These are phyloP conservation scores for Trypanosoma scelopori DNA, from an alignment of 208 protist genomes.

Conservation along the genomic window DNA sequence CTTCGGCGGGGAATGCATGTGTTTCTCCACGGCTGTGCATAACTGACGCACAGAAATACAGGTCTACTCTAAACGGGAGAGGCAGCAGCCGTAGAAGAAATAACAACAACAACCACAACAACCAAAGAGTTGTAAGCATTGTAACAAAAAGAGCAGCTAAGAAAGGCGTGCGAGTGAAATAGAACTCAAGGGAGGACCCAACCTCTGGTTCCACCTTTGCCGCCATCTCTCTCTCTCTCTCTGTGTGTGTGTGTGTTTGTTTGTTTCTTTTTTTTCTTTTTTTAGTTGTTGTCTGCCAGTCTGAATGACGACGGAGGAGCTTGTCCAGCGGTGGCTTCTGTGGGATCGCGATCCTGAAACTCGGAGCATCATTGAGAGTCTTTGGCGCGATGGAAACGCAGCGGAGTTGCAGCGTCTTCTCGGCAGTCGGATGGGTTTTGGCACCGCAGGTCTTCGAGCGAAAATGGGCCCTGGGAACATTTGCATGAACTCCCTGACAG, in stretches of 20 bases:
- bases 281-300: too few relatives aligned
- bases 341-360: conserved; percentile 71
- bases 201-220: too few relatives aligned
- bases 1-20: too few relatives aligned
- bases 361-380: conserved; percentile 39
- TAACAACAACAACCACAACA: too few relatives aligned
- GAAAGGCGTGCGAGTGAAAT: too few relatives aligned
- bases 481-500: conserved; percentile 96
- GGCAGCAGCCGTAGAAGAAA: too few relatives aligned
- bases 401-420: conserved; percentile 66
- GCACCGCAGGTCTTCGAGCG: conserved; percentile 94
- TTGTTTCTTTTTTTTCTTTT: conserved; percentile 13
- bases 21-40: too few relatives aligned
- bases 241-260: conserved; percentile 11
- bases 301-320: conserved; percentile 32
- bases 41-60: too few relatives aligned
- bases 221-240: not conserved
- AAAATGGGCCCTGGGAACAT: conserved; percentile 93
- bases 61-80: too few relatives aligned
- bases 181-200: too few relatives aligned
- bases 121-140: too few relatives aligned
- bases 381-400: conserved; percentile 33
- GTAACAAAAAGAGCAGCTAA: too few relatives aligned
- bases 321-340: conserved; percentile 63
- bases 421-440: conserved; percentile 92